Conservation (phyloP, 306 rosid genomes). For the Prunus davidiana region DNA sequence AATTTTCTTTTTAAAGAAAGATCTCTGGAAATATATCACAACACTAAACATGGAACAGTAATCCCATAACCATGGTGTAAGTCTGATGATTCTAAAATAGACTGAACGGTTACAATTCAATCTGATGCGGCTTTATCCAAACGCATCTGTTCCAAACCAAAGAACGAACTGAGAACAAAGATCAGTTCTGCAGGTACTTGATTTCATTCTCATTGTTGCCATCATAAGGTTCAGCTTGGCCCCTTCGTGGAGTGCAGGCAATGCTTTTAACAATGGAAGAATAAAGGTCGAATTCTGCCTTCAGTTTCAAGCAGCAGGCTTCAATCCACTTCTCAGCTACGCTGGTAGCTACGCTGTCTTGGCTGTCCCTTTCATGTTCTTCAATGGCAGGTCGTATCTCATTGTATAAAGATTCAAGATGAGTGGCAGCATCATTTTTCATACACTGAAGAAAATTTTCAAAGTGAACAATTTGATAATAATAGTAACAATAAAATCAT, state of each 20-base stretch:
- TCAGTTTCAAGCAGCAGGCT: conserved; percentile 75
- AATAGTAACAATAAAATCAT: background rate
- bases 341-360: conserved; percentile 81
- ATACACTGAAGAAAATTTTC: conserved; percentile 42
- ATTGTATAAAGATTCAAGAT: conserved; percentile 69
- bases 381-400: conserved; percentile 97
- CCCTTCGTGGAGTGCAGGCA: conserved; percentile 45
- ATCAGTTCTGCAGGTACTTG: conserved; percentile 47
- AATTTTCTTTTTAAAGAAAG: too few relatives aligned
- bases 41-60: background rate
- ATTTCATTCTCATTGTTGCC: conserved; percentile 40
- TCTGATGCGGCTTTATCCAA: background rate
- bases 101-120: background rate
- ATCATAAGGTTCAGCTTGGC: conserved; percentile 42
- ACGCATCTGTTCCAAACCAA: background rate
- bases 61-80: background rate
- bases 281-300: conserved; percentile 82
- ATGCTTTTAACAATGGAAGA: conserved; percentile 58
- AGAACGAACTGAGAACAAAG: background rate
- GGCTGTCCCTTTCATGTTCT: conserved; percentile 92
- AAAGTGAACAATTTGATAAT: background rate
- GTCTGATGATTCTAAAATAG: background rate
- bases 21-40: background rate
- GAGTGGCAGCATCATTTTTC: conserved; percentile 52
- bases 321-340: conserved; percentile 98